These are phyloP conservation scores for Pharus latifolius DNA, from an alignment of 176 grass and related monocot genomes.

Conservation along the genomic window DNA sequence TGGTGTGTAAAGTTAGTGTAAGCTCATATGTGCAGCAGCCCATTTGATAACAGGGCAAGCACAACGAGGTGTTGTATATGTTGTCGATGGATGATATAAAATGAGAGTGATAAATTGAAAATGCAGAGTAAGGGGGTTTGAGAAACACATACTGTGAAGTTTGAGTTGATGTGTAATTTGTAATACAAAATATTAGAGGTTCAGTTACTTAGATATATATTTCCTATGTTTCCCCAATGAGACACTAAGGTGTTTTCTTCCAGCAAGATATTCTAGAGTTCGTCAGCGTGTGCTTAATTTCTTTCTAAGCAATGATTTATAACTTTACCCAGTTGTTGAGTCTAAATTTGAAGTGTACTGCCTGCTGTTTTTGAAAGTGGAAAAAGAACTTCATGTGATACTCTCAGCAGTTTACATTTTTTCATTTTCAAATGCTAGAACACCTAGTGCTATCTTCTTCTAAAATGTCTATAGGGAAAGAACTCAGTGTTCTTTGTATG, in stretches of 20 bases:
- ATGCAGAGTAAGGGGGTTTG: neutral
- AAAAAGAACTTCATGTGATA: neutral
- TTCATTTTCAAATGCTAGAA: neutral
- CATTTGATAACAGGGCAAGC: neutral
- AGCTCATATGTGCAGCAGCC: neutral
- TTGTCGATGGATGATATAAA: neutral
- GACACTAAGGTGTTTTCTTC: neutral
- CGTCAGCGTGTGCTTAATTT: neutral
- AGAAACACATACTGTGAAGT: neutral
- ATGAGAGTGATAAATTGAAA: neutral
- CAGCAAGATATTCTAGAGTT: neutral
- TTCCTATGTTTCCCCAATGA: neutral
- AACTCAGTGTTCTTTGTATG: neutral
- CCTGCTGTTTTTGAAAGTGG: neutral
- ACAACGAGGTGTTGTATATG: neutral
- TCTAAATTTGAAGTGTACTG: constrained; percentile 4
- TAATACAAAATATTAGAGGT: neutral
- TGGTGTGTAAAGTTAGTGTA: neutral
- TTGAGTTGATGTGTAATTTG: neutral
- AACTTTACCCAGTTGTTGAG: neutral
- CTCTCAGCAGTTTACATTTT: neutral
- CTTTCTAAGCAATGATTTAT: neutral
- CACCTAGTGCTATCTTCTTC: neutral
- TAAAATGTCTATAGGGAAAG: neutral
- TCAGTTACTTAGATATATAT: neutral